A percentile compares a stretch with the other conserved stretches of the same genome.
These are phyloP conservation scores for Neckera pumila DNA, from an alignment of 225 moss, liverwort and hornwort species.

Conservation along the genomic window DNA sequence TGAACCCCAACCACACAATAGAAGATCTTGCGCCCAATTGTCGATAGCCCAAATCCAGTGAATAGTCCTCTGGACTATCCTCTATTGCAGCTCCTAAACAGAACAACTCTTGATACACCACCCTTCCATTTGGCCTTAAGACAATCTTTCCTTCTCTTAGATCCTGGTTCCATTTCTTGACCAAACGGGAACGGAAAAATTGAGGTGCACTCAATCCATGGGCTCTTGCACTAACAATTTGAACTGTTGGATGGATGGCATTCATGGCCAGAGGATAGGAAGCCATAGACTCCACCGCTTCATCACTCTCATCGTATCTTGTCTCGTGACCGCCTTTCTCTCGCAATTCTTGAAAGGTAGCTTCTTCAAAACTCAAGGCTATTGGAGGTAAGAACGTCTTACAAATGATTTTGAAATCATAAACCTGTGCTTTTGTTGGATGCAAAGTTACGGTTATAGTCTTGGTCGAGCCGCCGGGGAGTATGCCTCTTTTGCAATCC, in stretches of 20 bases:
- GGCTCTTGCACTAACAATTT: conserved; percentile 32
- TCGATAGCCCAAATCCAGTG: conserved; percentile 62
- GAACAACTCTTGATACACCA: conserved; percentile 65
- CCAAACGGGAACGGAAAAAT: conserved; percentile 50
- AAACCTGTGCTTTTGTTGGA: conserved; percentile 32
- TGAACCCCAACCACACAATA: conserved; percentile 47
- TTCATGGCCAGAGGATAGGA: conserved; percentile 24
- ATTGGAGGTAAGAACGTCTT: conserved; percentile 60
- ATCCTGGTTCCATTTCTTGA: conserved; percentile 48
- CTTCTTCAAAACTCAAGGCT: conserved; percentile 44
- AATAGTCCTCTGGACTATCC: conserved; percentile 32
- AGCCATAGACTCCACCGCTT: conserved; percentile 30
- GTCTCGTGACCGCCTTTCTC: conserved; percentile 38
- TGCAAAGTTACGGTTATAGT: conserved; percentile 51
- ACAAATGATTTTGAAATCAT: conserved; percentile 46
- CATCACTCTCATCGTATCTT: conserved; percentile 25
- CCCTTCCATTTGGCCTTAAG: conserved; percentile 40
- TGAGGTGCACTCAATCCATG: conserved; percentile 74
- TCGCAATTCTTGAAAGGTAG: conserved; percentile 29
- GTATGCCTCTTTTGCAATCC: conserved; percentile 50
- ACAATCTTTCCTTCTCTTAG: conserved; percentile 40
- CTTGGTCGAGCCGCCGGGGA: conserved; percentile 41
- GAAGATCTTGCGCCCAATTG: conserved; percentile 48
- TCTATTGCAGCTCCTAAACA: conserved; percentile 62
- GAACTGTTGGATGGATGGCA: conserved; percentile 57